Conservation (phyloP, 2,329 filamentous ascomycete species). For the Lasiodiplodia sp. region DNA sequence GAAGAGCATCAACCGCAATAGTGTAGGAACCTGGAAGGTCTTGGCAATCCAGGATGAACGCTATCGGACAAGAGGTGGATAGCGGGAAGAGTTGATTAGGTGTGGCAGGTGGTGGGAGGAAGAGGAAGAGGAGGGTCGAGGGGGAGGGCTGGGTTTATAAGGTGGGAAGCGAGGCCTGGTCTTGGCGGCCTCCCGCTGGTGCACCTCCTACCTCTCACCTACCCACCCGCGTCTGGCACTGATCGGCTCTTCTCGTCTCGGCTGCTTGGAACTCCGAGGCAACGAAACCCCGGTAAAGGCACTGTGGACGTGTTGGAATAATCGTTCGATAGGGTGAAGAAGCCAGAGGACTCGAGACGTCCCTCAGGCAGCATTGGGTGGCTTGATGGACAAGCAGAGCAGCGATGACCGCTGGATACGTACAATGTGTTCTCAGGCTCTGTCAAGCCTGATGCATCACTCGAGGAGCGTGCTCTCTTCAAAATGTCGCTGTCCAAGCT, state of each 20-base stretch:
- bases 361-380: background rate
- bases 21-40: background rate
- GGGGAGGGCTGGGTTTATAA: conserved; percentile 21
- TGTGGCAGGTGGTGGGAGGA: conserved; percentile 1
- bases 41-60: background rate
- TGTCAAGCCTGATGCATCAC: background rate
- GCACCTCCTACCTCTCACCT: conserved; percentile 19
- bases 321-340: background rate
- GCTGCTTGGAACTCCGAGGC: background rate
- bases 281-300: background rate
- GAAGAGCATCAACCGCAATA: background rate
- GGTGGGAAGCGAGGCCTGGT: conserved; percentile 21
- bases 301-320: background rate
- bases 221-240: conserved; percentile 14
- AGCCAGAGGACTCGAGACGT: background rate
- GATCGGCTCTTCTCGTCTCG: background rate
- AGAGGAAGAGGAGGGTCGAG: conserved; percentile 13
- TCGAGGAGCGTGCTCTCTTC: background rate
- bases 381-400: background rate
- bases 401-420: background rate
- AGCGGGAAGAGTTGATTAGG: background rate
- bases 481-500: background rate
- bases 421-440: background rate
- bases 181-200: conserved; percentile 28
- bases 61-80: background rate